Conservation (phyloP, 1,284 basidiomycete species). For the Puccinia novopanici region DNA sequence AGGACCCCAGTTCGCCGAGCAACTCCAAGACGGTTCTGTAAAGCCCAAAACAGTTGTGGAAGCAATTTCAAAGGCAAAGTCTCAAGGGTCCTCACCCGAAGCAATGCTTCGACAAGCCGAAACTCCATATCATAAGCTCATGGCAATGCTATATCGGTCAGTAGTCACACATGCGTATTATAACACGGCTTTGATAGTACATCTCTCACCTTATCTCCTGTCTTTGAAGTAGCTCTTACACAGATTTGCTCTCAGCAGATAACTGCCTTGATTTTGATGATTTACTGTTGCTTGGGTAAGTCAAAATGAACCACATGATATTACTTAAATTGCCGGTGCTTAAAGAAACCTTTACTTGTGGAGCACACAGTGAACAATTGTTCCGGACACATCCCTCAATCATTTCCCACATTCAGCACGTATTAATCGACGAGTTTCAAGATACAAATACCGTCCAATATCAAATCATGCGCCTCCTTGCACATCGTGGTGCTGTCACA, state of each 20-base stretch:
- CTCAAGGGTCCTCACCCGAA: slow-evolving; percentile 68
- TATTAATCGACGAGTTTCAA: slow-evolving; percentile 89
- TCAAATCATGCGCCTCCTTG: slow-evolving; percentile 76
- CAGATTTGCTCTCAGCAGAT: slow-evolving; percentile 66
- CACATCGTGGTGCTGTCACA: slow-evolving; percentile 68
- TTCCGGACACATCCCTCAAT: slow-evolving; percentile 67
- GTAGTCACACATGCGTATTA: slow-evolving; percentile 14
- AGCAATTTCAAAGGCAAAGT: slow-evolving; percentile 78
- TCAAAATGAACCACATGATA: background rate
- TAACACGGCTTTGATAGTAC: background rate
- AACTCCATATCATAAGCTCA: slow-evolving; percentile 25
- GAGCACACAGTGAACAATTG: slow-evolving; percentile 65
- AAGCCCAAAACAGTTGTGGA: slow-evolving; percentile 68
- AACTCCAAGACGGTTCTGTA: slow-evolving; percentile 63
- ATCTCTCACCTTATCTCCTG: slow-evolving; percentile 53
- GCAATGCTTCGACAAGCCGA: slow-evolving; percentile 45
- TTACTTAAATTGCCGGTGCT: background rate
- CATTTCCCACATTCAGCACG: slow-evolving; percentile 70
- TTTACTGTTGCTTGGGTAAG: slow-evolving; percentile 69
- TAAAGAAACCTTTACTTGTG: background rate
- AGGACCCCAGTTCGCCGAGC: slow-evolving; percentile 65
- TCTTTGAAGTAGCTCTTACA: slow-evolving; percentile 66
- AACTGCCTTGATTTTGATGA: slow-evolving; percentile 90
- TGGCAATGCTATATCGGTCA: slow-evolving; percentile 42
- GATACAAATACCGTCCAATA: slow-evolving; percentile 88